Conservation (phyloP, 805 yeast species). For the Monosporozyma aquatica region DNA sequence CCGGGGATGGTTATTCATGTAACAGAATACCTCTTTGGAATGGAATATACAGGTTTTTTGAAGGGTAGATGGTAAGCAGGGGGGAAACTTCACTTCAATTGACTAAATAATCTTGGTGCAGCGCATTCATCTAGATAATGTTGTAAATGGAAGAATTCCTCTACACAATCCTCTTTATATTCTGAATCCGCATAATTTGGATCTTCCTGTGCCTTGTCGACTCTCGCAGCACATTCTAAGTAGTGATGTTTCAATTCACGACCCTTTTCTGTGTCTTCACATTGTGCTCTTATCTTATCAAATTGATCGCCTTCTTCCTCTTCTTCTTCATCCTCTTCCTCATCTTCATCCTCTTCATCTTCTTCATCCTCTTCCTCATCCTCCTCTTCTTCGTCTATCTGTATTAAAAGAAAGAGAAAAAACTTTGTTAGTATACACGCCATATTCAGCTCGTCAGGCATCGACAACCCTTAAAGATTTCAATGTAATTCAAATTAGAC, state of each 20-base stretch:
- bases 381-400: conserved; percentile 10
- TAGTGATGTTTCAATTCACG: conserved; percentile 76
- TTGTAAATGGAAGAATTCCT: conserved; percentile 94
- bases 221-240: conserved; percentile 93
- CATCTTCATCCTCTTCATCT: conserved; percentile 42
- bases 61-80: neutral
- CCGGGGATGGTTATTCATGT: too few species aligned
- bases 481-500: neutral
- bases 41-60: conserved; percentile 1
- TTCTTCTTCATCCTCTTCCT: conserved; percentile 60
- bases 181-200: conserved; percentile 69
- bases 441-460: too few species aligned
- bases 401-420: conserved; percentile 11
- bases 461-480: neutral
- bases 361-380: conserved; percentile 24
- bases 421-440: neutral
- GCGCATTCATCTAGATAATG: conserved; percentile 89
- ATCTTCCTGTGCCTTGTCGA: conserved; percentile 76
- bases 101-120: conserved; percentile 81
- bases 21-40: too few species aligned
- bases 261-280: conserved; percentile 59
- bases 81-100: conserved; percentile 52
- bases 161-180: conserved; percentile 95
- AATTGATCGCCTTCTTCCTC: conserved; percentile 60
- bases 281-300: conserved; percentile 58